These are phyloP conservation scores for Phytophthora sp. DNA, from an alignment of 352 stramenopile genomes.

Conservation along the genomic window DNA sequence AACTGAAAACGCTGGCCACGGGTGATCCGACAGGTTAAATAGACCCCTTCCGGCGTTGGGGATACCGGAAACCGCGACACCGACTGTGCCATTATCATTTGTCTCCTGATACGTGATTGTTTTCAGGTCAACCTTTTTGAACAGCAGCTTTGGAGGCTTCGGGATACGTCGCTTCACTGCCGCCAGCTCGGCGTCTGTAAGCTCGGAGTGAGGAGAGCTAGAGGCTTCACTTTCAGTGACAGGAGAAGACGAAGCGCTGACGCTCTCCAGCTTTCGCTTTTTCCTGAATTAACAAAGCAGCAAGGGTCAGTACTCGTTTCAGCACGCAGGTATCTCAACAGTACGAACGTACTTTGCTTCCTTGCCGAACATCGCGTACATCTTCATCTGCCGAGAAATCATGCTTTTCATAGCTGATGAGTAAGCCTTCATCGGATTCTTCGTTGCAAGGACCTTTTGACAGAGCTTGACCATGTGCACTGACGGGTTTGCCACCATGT, in stretches of 20 bases:
- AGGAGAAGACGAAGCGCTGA: constrained; percentile 53
- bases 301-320: too few species aligned
- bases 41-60: constrained; percentile 81
- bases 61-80: constrained; percentile 83
- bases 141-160: constrained; percentile 81
- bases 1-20: constrained; percentile 88
- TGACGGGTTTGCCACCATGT: constrained; percentile 85
- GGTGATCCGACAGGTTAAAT: constrained; percentile 82
- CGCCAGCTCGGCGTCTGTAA: constrained; percentile 82
- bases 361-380: constrained; percentile 72
- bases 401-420: constrained; percentile 88
- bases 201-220: constrained; percentile 67
- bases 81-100: constrained; percentile 89
- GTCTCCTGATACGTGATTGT: constrained; percentile 87
- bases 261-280: constrained; percentile 73
- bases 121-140: constrained; percentile 86
- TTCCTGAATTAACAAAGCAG: constrained; percentile 51
- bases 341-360: constrained; percentile 68
- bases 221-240: constrained; percentile 69
- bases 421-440: constrained; percentile 83
- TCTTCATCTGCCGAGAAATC: constrained; percentile 86
- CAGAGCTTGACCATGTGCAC: constrained; percentile 85
- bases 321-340: constrained; percentile 28
- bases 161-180: constrained; percentile 83
- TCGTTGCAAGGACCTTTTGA: constrained; percentile 71